Evolutionary conservation across 805 yeast species (phyloP), one percentile per base, ranked within the genome.

Genomic region (Ogataea haglerorum): DNA sequence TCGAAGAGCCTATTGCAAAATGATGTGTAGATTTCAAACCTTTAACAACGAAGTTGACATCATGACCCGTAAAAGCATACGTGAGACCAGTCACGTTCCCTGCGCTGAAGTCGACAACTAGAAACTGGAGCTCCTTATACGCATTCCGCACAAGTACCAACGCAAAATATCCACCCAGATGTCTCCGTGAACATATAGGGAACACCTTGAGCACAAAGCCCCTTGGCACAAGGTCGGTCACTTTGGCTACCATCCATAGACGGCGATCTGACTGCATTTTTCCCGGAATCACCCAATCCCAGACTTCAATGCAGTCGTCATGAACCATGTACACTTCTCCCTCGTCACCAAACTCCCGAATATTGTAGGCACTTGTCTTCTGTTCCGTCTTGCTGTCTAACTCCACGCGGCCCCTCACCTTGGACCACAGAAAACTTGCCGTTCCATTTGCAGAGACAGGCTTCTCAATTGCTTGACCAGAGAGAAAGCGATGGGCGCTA

Each of bases 311-410:
- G 1, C 50, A 28, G 38, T 56, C 51, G 3, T 49, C 49, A 34
- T 49, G 58, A 0, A 54, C 61, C 2, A 62, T 26, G 15, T 67
- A 48, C 0, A 69, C 38, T 40, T 69, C 73, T 2, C 73, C 72
- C 38, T 61, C 55, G 6, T 40, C n/a, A 0, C 73, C 73, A 40
- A 65, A 59, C 37, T 61, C 68, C 30, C 45, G 50, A 14, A 46
- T 30, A 10, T 41, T 36, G 22, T 24, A 19, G 21, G 8, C 8
- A 19, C 21, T 18, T 6, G 8, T 19, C 21, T 19, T 19, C 7
- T 19, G 21, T 10, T 23, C 32, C 23, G 30, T 8, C 12, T 36
- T 39, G 36, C 36, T 35, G 36, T 34, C 37, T 32, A 29, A 30
- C 35, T 38, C 42, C 10, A 8, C 24, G 14, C 34, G 33, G 19